Evolutionary conservation across 306 rosid species (phyloP).

Genomic region (Rubus idaeus): DNA sequence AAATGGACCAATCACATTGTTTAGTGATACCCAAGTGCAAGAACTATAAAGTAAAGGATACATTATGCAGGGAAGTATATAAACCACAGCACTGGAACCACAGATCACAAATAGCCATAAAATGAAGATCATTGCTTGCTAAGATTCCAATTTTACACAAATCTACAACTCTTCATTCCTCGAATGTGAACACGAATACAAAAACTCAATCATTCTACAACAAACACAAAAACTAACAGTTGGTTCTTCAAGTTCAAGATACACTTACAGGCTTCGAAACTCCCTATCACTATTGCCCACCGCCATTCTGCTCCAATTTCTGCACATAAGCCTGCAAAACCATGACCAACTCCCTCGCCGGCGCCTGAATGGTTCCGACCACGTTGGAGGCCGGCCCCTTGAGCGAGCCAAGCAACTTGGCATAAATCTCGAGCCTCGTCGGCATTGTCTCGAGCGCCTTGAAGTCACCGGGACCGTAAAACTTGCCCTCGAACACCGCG

Average conservation of each 20-base stretch:
- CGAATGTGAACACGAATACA: neutral
- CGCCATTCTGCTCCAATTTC: constrained; percentile 63
- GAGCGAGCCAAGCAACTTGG: constrained; percentile 65
- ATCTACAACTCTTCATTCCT: constrained; percentile 18
- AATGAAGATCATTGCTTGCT: constrained; percentile 10
- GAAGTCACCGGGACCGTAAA: constrained; percentile 71
- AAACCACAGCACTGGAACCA: neutral
- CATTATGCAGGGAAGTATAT: neutral
- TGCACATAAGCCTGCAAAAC: constrained; percentile 70
- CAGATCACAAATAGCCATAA: neutral
- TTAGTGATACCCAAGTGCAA: neutral
- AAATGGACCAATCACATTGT: neutral
- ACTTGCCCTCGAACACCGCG: constrained; percentile 88
- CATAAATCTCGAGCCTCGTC: constrained; percentile 74
- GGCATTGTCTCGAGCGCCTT: constrained; percentile 73
- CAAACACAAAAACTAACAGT: neutral
- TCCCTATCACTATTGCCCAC: constrained; percentile 26
- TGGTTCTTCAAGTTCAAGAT: neutral
- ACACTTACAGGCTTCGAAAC: constrained; percentile 1
- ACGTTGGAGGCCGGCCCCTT: constrained; percentile 64
- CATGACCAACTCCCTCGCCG: constrained; percentile 75
- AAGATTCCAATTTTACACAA: constrained; percentile 16
- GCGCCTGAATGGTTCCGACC: constrained; percentile 81
- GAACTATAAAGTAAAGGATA: neutral
- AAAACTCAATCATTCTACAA: constrained; percentile 5